These are phyloP conservation scores for Aureobasidium sp. DNA, from an alignment of 2,329 filamentous ascomycete genomes.

Conservation along the genomic window DNA sequence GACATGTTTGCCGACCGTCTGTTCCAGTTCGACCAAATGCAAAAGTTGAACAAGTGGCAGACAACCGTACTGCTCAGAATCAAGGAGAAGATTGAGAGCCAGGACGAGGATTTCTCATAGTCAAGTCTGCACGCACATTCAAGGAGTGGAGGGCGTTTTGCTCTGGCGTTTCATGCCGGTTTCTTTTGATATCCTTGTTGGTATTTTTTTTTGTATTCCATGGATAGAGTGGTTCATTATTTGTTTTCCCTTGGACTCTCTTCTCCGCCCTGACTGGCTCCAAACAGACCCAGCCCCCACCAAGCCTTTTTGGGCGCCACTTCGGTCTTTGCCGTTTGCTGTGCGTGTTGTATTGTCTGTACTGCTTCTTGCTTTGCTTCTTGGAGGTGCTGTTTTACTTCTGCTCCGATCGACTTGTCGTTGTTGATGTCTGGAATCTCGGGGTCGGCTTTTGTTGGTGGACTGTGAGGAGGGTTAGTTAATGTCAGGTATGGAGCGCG, in stretches of 20 bases:
- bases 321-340: slow-evolving; percentile 10
- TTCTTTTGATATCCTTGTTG: slow-evolving; percentile 5
- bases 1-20: slow-evolving; percentile 80
- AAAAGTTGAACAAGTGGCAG: slow-evolving; percentile 96
- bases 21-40: slow-evolving; percentile 85
- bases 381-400: not conserved
- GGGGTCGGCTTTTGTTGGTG: not conserved
- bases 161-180: not conserved
- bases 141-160: not conserved
- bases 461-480: not conserved
- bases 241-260: slow-evolving; percentile 8
- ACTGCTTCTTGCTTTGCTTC: not conserved
- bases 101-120: slow-evolving; percentile 62
- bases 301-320: slow-evolving; percentile 15
- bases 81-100: slow-evolving; percentile 74
- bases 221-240: not conserved
- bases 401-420: slow-evolving; percentile 9
- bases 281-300: slow-evolving; percentile 16
- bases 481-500: not conserved
- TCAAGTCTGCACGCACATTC: too few relatives aligned
- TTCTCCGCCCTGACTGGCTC: slow-evolving; percentile 13
- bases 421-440: slow-evolving; percentile 17
- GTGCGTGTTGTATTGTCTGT: not conserved
- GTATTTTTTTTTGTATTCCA: not conserved
- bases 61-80: slow-evolving; percentile 74